phyloP scores from a whole-genome alignment of 2,329 filamentous ascomycete species.

The Hymenoscyphus fructigenus region DNA sequence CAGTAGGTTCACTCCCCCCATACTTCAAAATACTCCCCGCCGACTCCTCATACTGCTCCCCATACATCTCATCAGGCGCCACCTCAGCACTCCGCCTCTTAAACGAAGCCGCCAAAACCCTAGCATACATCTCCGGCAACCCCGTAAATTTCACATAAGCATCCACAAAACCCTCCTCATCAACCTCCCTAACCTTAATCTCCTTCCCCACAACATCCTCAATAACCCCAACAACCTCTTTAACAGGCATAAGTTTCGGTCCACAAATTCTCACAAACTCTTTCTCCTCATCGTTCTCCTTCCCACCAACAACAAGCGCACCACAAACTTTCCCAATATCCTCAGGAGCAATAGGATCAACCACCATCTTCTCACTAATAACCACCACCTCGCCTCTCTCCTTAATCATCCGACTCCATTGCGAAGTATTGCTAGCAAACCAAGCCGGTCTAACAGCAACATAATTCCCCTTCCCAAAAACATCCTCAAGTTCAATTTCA shows the following conservation, averaged over 20 bases:
- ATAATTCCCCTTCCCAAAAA: background rate
- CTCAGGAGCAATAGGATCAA: background rate
- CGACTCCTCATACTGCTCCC: background rate
- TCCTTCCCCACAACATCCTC: background rate
- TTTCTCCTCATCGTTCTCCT: too few relatives aligned
- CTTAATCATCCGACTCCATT: background rate
- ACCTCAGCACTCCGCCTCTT: background rate
- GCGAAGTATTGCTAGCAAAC: background rate
- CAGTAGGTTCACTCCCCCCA: too few relatives aligned
- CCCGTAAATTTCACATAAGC: background rate
- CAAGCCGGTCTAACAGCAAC: background rate
- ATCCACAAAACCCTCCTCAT: background rate
- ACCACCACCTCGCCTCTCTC: background rate
- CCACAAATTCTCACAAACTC: background rate
- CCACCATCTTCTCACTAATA: background rate
- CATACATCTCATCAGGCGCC: background rate
- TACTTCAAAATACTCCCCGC: too few relatives aligned
- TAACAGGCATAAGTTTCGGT: background rate
- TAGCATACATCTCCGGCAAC: background rate
- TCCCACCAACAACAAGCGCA: background rate
- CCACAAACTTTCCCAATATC: background rate
- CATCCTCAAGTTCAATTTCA: background rate
- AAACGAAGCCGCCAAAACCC: background rate
- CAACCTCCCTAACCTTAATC: conserved; percentile 1
- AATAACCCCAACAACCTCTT: background rate